Percentiles rank a stretch among this genome's conserved stretches.
Conservation (phyloP, 352 stramenopile species). For the Pythium vanterpoolii region DNA sequence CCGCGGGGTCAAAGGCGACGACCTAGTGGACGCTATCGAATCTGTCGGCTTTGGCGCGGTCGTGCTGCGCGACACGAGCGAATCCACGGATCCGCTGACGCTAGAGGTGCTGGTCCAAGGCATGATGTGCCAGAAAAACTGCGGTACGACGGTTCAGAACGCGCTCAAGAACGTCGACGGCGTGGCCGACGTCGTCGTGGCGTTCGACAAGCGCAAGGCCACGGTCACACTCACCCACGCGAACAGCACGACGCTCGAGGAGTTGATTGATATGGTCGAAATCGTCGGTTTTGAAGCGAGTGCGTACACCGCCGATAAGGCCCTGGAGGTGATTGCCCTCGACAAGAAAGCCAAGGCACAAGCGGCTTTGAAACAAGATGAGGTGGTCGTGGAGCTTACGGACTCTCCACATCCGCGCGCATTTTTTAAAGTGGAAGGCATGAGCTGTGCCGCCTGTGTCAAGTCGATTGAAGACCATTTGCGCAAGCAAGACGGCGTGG, state of each 20-base stretch:
- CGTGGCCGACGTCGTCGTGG: slow-evolving; percentile 63
- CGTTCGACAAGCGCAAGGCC: slow-evolving; percentile 69
- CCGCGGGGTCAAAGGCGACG: slow-evolving; percentile 27
- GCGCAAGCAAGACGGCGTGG: slow-evolving; percentile 51
- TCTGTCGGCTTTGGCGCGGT: slow-evolving; percentile 70
- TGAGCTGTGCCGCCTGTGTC: slow-evolving; percentile 85
- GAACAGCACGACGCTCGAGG: slow-evolving; percentile 48
- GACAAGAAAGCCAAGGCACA: slow-evolving; percentile 32
- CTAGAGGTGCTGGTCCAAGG: slow-evolving; percentile 84
- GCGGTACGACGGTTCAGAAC: slow-evolving; percentile 88
- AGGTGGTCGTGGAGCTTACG: slow-evolving; percentile 34
- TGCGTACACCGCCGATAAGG: slow-evolving; percentile 53
- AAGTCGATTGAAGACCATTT: slow-evolving; percentile 86
- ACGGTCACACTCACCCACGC: slow-evolving; percentile 47
- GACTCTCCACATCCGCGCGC: slow-evolving; percentile 55
- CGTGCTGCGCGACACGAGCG: slow-evolving; percentile 21
- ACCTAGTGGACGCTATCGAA: slow-evolving; percentile 77
- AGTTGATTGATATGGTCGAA: slow-evolving; percentile 76
- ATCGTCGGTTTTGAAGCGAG: slow-evolving; percentile 64
- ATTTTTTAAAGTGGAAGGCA: slow-evolving; percentile 82
- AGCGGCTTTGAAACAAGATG: slow-evolving; percentile 25
- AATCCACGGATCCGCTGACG: slow-evolving; percentile 28
- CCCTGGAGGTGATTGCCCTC: slow-evolving; percentile 45
- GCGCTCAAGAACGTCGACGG: slow-evolving; percentile 75
- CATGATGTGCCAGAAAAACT: slow-evolving; percentile 96